Evolutionary conservation across 2,329 filamentous ascomycete genomes (phyloP).

Genomic region (Fragosphaeria purpurea): DNA sequence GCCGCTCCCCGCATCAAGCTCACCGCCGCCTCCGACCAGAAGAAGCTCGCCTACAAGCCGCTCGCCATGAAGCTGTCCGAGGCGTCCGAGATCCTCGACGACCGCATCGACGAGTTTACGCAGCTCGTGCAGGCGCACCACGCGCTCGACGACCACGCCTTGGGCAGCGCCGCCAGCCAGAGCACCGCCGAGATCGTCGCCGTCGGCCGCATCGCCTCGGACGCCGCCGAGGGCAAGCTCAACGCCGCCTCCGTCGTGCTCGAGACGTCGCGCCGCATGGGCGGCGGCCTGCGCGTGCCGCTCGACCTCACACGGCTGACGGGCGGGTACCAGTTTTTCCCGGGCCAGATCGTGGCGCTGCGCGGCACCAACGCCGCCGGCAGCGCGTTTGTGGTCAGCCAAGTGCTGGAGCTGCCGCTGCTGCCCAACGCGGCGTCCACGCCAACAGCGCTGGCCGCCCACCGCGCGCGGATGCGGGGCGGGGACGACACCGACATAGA

Average conservation of each 20-base stretch:
- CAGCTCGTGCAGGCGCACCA: conserved; percentile 64
- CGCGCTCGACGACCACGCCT: conserved; percentile 64
- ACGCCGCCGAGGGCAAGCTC: conserved; percentile 74
- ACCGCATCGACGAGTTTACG: conserved; percentile 85
- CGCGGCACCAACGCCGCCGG: conserved; percentile 81
- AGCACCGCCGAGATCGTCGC: conserved; percentile 81
- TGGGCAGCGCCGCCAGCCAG: conserved; percentile 79
- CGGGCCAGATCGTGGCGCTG: conserved; percentile 85
- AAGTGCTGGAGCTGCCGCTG: conserved; percentile 65
- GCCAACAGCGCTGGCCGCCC: conserved; percentile 52
- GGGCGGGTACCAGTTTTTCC: conserved; percentile 69
- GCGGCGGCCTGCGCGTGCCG: conserved; percentile 71
- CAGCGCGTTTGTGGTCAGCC: conserved; percentile 67
- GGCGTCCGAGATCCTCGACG: conserved; percentile 85
- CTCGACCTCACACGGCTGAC: conserved; percentile 62
- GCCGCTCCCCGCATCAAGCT: conserved; percentile 71
- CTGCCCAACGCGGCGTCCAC: conserved; percentile 65
- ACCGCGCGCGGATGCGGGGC: conserved; percentile 59
- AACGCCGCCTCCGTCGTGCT: conserved; percentile 79
- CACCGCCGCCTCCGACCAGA: conserved; percentile 76
- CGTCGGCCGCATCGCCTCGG: conserved; percentile 83
- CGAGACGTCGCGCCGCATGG: conserved; percentile 76
- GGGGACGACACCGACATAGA: conserved; percentile 27
- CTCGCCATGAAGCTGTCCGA: conserved; percentile 93
- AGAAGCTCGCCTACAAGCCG: conserved; percentile 84